Evolutionary conservation across 2,329 filamentous ascomycete genomes (phyloP).

Genomic region (Dryadomyces quercus-mongolicae): DNA sequence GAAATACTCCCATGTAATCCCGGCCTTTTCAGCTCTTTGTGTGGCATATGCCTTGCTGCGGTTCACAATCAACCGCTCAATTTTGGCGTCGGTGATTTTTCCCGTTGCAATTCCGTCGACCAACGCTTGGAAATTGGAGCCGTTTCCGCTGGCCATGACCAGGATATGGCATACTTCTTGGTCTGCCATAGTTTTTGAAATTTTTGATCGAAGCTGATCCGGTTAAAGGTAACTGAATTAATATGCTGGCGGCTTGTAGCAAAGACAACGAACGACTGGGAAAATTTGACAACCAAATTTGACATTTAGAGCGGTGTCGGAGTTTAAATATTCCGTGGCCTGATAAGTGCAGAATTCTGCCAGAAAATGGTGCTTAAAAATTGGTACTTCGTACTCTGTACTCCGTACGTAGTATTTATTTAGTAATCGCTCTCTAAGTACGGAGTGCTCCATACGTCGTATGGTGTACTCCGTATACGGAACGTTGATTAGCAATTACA

Average conservation of each 20-base stretch:
- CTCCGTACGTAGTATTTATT: too few species aligned
- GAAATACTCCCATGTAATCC: conserved; percentile 68
- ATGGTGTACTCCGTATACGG: too few species aligned
- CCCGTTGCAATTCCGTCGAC: conserved; percentile 32
- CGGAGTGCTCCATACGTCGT: too few species aligned
- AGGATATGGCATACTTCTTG: conserved; percentile 27
- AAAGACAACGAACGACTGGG: too few species aligned
- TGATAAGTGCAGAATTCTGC: not conserved
- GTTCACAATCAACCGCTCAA: conserved; percentile 36
- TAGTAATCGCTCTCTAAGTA: too few species aligned
- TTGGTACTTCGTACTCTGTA: too few species aligned
- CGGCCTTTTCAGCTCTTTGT: conserved; percentile 29
- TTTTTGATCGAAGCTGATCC: not conserved
- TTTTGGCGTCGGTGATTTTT: conserved; percentile 27
- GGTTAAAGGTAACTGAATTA: not conserved
- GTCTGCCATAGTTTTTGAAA: not conserved
- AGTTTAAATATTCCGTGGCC: not conserved
- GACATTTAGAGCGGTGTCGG: not conserved
- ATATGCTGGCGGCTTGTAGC: not conserved
- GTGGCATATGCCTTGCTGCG: conserved; percentile 33
- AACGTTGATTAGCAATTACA: too few species aligned
- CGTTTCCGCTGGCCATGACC: conserved; percentile 61
- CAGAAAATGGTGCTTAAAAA: not conserved
- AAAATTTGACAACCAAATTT: not conserved
- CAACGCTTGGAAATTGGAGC: conserved; percentile 70